Conservation (phyloP, 2,329 filamentous ascomycete genomes). For the Botryotinia narcissicola region DNA sequence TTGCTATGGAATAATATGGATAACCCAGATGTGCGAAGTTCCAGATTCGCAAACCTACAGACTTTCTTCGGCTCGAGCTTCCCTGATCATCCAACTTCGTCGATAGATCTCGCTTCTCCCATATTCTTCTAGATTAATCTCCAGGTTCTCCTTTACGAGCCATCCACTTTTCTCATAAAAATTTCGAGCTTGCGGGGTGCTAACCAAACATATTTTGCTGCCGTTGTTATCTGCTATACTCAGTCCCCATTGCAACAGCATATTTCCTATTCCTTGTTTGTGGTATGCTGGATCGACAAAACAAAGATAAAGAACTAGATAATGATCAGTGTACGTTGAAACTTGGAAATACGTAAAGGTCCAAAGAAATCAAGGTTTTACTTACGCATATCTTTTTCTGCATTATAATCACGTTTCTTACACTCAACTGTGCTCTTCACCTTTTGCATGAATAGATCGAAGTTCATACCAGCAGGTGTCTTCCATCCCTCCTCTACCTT, state of each 20-base stretch:
- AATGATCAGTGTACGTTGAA: not conserved
- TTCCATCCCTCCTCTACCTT: not conserved
- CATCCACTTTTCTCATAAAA: slow-evolving; percentile 35
- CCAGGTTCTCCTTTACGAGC: slow-evolving; percentile 32
- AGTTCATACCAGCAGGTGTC: not conserved
- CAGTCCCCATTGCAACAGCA: slow-evolving; percentile 23
- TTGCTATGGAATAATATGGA: not conserved
- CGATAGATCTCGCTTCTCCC: slow-evolving; percentile 26
- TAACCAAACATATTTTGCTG: slow-evolving; percentile 26
- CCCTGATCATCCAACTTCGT: slow-evolving; percentile 28
- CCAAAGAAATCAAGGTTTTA: not conserved
- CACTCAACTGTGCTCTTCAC: not conserved
- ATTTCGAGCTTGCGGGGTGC: slow-evolving; percentile 26
- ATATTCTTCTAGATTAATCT: slow-evolving; percentile 25
- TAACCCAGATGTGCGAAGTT: not conserved
- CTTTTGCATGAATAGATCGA: slow-evolving; percentile 11
- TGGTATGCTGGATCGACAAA: slow-evolving; percentile 30
- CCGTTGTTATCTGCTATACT: slow-evolving; percentile 22
- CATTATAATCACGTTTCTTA: not conserved
- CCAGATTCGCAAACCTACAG: not conserved
- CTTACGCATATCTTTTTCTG: not conserved
- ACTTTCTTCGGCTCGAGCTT: not conserved
- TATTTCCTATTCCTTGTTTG: slow-evolving; percentile 25
- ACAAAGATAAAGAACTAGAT: slow-evolving; percentile 24
- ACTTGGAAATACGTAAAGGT: fast-evolving